A percentile compares a stretch with the other conserved stretches of the same genome.
phyloP scores from a whole-genome alignment of 2,329 filamentous ascomycete species.

The Aspergillus neoniger region DNA sequence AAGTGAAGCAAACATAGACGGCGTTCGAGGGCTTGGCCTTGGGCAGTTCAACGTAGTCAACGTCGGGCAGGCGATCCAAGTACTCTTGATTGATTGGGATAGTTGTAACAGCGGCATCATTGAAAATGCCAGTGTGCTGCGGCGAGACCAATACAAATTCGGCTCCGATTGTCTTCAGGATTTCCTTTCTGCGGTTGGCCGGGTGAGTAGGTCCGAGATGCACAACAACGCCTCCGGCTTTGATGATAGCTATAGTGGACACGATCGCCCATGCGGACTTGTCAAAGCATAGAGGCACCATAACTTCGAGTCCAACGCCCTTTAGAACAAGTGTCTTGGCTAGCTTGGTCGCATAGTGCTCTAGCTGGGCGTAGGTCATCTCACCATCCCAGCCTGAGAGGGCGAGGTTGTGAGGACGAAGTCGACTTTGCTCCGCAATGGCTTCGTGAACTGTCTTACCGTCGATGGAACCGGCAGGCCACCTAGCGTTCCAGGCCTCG shows the following conservation, averaged over 20 bases:
- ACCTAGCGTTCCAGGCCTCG: neutral
- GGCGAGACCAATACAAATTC: neutral
- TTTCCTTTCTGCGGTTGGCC: neutral
- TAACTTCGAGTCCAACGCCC: neutral
- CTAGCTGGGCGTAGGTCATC: neutral
- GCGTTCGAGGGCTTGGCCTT: neutral
- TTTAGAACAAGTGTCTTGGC: neutral
- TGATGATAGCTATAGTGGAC: neutral
- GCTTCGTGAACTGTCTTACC: neutral
- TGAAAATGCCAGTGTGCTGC: neutral
- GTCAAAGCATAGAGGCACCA: conserved; percentile 5
- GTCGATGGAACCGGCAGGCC: neutral
- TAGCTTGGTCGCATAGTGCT: neutral
- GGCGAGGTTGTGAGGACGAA: neutral
- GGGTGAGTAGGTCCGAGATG: neutral
- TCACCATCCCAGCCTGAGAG: conserved; percentile 5
- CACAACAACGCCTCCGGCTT: conserved; percentile 3
- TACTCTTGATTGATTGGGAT: neutral
- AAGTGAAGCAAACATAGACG: conserved; percentile 4
- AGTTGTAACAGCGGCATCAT: neutral
- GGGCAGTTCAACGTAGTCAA: neutral
- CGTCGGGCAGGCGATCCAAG: neutral
- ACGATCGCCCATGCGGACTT: conserved; percentile 4
- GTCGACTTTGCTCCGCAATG: neutral
- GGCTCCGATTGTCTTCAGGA: neutral